Base-by-base conservation (phyloP, 2,329 filamentous ascomycete species). In the Beauveria medogensis region DNA sequence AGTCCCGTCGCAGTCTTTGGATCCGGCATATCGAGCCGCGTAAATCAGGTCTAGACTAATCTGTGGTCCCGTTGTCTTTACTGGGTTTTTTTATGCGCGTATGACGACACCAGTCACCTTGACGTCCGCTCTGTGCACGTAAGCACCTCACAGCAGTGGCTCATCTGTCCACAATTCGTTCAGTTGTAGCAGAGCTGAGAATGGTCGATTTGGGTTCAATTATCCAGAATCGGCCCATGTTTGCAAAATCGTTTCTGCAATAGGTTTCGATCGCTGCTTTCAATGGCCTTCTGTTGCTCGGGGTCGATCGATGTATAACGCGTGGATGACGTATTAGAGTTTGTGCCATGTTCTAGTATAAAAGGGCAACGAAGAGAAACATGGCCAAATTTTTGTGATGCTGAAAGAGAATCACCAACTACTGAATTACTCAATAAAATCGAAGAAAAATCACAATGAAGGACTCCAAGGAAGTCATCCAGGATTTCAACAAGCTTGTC, bases 401-500 rank as follows among this genome's bases (percentile, higher is more conserved):
- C 6, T 5, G 34, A 37, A 14, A 37, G 34, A 37, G 12, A 37
- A 16, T 37, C 34, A 37, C 12, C 34, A 37, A 37, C 34, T 16
- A 37, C 14, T 26, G 4, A 28, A 14, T 14, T 20, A 5, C 18
- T 8, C 26, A 50, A 28, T 16, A 26, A 14, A 44, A 12, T 54
- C 16, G 7, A 47, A 18, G 40, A 16, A 8, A 47, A 20, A 5
- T 22, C 41, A 64, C 55, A 14, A 67, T 68, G 61, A 71, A 71
- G 62, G 64, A 65, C 62, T 60, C 64, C 47, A 66, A 70, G 2
- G 68, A 71, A 37, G 70, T 73, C 44, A 69, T 73, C 64, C 78
- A 80, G 55, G 84, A 88, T 68, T 89, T 87, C 76, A 87, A 88
- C 63, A 77, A 82, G 44, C 72, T 87, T 52, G 83, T 88, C 70